A percentile compares a stretch with the other conserved stretches of the same genome.
Evolutionary conservation across 169 alveolate genomes (phyloP).

Genomic region (Pseudocohnilembus persalinus): DNA sequence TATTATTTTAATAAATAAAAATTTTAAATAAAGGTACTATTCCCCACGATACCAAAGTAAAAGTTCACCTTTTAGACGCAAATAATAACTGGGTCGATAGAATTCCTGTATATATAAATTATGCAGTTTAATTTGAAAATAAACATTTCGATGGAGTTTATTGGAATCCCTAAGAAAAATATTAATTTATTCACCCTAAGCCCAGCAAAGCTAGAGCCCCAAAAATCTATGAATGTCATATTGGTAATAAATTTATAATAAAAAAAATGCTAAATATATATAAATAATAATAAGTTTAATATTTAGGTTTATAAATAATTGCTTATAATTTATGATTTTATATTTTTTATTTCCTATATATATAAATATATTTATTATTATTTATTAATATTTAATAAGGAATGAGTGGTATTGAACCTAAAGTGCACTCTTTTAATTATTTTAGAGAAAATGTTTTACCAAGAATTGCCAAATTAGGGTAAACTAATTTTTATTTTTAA

Average conservation of each 20-base stretch:
- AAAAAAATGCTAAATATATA: too few species aligned
- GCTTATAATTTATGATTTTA: too few species aligned
- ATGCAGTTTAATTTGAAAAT: constrained; percentile 74
- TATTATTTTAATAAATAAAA: too few species aligned
- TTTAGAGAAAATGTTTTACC: constrained; percentile 90
- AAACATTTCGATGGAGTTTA: constrained; percentile 80
- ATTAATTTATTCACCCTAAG: constrained; percentile 66
- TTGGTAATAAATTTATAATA: too few species aligned
- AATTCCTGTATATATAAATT: constrained; percentile 90
- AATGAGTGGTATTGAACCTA: constrained; percentile 79
- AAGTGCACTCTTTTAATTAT: constrained; percentile 84
- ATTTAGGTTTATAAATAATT: too few species aligned
- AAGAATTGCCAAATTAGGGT: constrained; percentile 86
- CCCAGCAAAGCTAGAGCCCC: constrained; percentile 72
- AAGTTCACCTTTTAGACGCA: constrained; percentile 60
- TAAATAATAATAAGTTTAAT: too few species aligned
- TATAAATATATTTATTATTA: constrained; percentile 6
- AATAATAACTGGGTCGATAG: constrained; percentile 80
- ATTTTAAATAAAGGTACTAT: constrained; percentile 56
- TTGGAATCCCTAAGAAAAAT: constrained; percentile 83
- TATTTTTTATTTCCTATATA: too few species aligned
- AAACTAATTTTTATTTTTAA: not conserved
- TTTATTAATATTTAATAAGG: not conserved
- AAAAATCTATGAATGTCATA: constrained; percentile 91
- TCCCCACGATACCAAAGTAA: constrained; percentile 69